Percentiles rank a stretch among this genome's conserved stretches.
These are phyloP conservation scores for Lonicera japonica DNA, from an alignment of 129 eudicot species.

Conservation along the genomic window DNA sequence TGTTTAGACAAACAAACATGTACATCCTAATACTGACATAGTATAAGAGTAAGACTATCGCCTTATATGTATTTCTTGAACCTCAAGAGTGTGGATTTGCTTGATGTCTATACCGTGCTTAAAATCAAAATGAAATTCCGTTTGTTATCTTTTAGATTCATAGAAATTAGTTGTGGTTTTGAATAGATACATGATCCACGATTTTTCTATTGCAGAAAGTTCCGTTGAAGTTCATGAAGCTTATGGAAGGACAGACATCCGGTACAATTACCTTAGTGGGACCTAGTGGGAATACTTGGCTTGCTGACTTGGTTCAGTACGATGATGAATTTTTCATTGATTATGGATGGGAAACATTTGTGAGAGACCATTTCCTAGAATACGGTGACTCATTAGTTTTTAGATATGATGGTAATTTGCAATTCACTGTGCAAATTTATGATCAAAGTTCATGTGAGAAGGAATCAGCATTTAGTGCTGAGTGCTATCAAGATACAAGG, in stretches of 20 bases:
- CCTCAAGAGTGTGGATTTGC: no score
- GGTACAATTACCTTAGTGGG: slow-evolving; percentile 59
- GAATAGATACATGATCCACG: slow-evolving; percentile 1
- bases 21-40: no score
- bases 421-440: slow-evolving; percentile 64
- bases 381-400: slow-evolving; percentile 69
- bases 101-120: no score
- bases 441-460: slow-evolving; percentile 83
- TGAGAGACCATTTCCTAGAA: slow-evolving; percentile 61
- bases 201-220: slow-evolving; percentile 43
- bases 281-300: slow-evolving; percentile 84
- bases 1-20: no score
- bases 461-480: slow-evolving; percentile 61
- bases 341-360: slow-evolving; percentile 80
- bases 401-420: slow-evolving; percentile 68
- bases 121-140: background rate
- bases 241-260: slow-evolving; percentile 55
- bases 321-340: slow-evolving; percentile 42
- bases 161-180: background rate
- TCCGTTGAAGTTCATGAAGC: slow-evolving; percentile 53
- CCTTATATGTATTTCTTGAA: no score
- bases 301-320: slow-evolving; percentile 44
- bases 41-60: no score
- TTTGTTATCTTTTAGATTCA: background rate
- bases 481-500: slow-evolving; percentile 57